Evolutionary conservation across 2,329 filamentous ascomycete genomes (phyloP).

Genomic region (Talaromyces pinophilus): DNA sequence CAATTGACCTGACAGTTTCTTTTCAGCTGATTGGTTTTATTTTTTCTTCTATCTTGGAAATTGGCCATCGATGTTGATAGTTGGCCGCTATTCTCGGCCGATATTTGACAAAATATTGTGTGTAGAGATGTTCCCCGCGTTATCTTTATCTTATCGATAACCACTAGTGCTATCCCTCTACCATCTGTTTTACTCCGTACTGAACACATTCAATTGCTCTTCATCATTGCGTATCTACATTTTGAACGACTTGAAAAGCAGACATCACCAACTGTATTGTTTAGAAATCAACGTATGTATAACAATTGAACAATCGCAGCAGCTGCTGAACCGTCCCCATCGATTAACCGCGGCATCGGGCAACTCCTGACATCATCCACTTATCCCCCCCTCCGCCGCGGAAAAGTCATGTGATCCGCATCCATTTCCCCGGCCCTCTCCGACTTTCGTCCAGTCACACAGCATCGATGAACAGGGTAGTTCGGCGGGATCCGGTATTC

Average conservation of each 20-base stretch:
- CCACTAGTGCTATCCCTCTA: neutral
- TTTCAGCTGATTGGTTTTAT: neutral
- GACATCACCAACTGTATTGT: no score
- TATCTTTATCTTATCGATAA: neutral
- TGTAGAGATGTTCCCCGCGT: neutral
- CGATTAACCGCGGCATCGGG: constrained; percentile 21
- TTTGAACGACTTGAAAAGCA: neutral
- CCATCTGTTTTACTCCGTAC: neutral
- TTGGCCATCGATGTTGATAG: neutral
- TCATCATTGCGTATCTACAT: no score
- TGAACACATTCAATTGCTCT: neutral
- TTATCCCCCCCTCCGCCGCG: constrained; percentile 1
- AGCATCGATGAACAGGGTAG: neutral
- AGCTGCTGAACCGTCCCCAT: neutral
- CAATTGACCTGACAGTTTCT: neutral
- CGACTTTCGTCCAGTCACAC: neutral
- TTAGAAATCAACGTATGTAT: neutral
- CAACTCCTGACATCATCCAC: constrained; percentile 17
- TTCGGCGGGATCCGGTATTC: constrained; percentile 8
- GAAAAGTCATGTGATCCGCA: constrained; percentile 23
- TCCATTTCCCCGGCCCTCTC: neutral
- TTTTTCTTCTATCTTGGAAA: neutral
- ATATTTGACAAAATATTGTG: neutral
- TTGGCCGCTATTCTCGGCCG: constrained; percentile 6
- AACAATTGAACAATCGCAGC: neutral